Conservation (phyloP, 2,329 filamentous ascomycete species). For the Mariannaea elegans region DNA sequence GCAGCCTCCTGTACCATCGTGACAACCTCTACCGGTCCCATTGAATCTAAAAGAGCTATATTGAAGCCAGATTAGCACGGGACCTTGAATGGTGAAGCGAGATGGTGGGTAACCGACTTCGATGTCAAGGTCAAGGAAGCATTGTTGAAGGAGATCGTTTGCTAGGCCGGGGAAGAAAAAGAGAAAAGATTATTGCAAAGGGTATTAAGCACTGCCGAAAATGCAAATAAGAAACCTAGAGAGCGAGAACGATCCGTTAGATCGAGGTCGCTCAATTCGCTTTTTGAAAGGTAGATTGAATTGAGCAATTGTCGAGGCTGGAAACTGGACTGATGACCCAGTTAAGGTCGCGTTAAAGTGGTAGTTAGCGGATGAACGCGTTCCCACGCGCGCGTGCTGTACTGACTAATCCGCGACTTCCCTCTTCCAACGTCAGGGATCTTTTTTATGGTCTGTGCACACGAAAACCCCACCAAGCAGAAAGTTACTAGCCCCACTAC, state of each 20-base stretch:
- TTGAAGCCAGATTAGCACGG: constrained; percentile 7
- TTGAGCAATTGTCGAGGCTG: constrained; percentile 23
- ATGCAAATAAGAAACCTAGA: not conserved
- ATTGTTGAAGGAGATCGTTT: constrained; percentile 20
- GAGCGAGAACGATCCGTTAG: not conserved
- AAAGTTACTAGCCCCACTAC: constrained; percentile 37
- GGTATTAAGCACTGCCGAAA: not conserved
- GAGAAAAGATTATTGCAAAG: not conserved
- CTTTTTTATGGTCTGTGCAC: not conserved
- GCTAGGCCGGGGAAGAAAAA: not conserved
- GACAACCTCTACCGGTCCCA: constrained; percentile 54
- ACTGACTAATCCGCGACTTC: constrained; percentile 10
- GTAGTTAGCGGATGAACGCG: constrained; percentile 33
- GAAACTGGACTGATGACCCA: not conserved
- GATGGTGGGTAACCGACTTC: constrained; percentile 20
- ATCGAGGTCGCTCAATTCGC: not conserved
- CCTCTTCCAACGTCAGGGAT: constrained; percentile 35
- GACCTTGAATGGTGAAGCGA: not conserved
- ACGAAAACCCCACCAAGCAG: constrained; percentile 28
- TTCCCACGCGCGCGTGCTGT: constrained; percentile 31
- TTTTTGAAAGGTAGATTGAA: constrained; percentile 2
- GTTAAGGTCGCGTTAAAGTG: constrained; percentile 38
- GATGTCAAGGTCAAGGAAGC: constrained; percentile 26
- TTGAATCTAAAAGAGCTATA: constrained; percentile 40
- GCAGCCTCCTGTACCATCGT: constrained; percentile 55